Percentiles rank a stretch among this genome's conserved stretches.
Conservation (phyloP, 2,329 filamentous ascomycete genomes). For the Pseudovirgaria hyperparasitica region DNA sequence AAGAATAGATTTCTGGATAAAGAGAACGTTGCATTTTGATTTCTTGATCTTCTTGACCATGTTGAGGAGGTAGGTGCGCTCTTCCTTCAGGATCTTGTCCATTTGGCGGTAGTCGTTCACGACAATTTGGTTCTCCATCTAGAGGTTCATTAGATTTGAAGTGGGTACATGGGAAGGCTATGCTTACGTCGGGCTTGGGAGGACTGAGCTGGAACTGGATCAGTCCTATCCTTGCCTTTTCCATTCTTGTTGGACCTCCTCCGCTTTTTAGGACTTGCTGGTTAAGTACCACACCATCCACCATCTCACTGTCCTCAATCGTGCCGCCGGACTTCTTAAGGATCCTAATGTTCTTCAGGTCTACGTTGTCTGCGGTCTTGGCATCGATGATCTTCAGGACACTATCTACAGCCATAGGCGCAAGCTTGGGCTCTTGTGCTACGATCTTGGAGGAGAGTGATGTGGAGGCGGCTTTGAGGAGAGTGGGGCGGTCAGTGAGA, state of each 20-base stretch:
- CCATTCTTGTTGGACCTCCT: slow-evolving; percentile 80
- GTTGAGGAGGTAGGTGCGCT: slow-evolving; percentile 93
- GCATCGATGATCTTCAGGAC: slow-evolving; percentile 93
- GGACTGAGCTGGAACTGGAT: slow-evolving; percentile 99
- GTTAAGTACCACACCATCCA: slow-evolving; percentile 85
- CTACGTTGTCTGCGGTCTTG: slow-evolving; percentile 91
- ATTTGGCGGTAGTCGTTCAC: slow-evolving; percentile 99
- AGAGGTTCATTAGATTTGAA: slow-evolving; percentile 2
- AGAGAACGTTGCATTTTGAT: slow-evolving; percentile 95
- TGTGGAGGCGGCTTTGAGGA: slow-evolving; percentile 93
- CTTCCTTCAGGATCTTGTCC: slow-evolving; percentile 99
- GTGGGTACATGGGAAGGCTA: slow-evolving; percentile 36
- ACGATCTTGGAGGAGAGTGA: slow-evolving; percentile 98
- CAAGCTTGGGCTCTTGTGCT: slow-evolving; percentile 89
- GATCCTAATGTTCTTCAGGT: slow-evolving; percentile 90
- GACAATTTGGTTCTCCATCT: slow-evolving; percentile 99
- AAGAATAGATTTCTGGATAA: slow-evolving; percentile 98
- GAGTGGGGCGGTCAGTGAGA: slow-evolving; percentile 72
- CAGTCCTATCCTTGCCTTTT: slow-evolving; percentile 92
- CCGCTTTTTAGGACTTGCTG: slow-evolving; percentile 90
- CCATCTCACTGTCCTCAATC: slow-evolving; percentile 95
- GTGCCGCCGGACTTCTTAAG: slow-evolving; percentile 97
- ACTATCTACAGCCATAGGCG: slow-evolving; percentile 96
- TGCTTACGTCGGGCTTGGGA: slow-evolving; percentile 93
- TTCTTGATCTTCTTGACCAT: slow-evolving; percentile 99